phyloP scores from a whole-genome alignment of 2,329 filamentous ascomycete genomes.

The Nemania bipapillata region DNA sequence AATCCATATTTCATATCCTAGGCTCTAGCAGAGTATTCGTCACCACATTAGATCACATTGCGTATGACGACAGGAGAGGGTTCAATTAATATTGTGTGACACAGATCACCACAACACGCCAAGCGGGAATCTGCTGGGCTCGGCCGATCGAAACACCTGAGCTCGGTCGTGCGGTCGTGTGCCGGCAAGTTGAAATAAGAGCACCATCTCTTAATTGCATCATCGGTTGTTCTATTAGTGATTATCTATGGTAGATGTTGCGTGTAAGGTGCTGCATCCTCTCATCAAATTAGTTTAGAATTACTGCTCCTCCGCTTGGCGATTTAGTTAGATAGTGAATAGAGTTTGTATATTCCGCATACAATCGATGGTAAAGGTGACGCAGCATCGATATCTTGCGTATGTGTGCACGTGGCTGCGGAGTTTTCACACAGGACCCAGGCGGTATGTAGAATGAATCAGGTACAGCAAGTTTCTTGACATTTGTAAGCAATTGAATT shows the following conservation, averaged over 20 bases:
- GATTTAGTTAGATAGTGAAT: not conserved
- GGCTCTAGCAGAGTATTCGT: constrained; percentile 14
- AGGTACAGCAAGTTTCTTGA: no score
- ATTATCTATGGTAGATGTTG: not conserved
- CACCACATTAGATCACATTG: constrained; percentile 7
- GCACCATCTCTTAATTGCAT: not conserved
- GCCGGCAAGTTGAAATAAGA: not conserved
- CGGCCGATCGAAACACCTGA: not conserved
- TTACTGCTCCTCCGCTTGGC: not conserved
- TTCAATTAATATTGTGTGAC: not conserved
- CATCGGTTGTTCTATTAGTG: not conserved
- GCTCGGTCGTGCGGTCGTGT: not conserved
- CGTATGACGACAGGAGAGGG: not conserved
- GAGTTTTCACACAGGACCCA: not conserved
- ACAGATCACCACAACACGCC: constrained; percentile 9
- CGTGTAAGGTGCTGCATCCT: not conserved
- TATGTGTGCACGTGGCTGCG: constrained; percentile 4
- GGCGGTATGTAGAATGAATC: not conserved
- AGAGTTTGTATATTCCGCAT: not conserved
- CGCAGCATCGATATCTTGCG: not conserved
- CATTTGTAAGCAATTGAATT: no score
- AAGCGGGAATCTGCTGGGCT: not conserved
- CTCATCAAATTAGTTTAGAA: not conserved
- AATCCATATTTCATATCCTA: not conserved
- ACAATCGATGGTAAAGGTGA: not conserved